Evolutionary conservation across 2,329 filamentous ascomycete species (phyloP).

Genomic region (Hirsutella thompsonii): DNA sequence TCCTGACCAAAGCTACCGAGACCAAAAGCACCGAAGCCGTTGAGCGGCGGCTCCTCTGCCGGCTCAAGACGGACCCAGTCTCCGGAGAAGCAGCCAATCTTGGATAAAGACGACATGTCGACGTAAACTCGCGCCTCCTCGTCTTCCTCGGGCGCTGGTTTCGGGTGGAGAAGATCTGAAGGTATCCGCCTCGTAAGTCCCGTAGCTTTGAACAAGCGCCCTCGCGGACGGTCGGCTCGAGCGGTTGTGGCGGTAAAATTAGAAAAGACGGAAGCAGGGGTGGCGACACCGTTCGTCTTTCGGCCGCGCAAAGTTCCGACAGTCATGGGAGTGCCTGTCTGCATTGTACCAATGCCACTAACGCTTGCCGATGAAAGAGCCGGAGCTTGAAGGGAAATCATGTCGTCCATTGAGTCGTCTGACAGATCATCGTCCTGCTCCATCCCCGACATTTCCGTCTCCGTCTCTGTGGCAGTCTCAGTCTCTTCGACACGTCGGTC

Average conservation of each 20-base stretch:
- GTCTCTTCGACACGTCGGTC: constrained; percentile 46
- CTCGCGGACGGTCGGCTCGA: constrained; percentile 56
- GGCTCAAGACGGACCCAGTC: constrained; percentile 88
- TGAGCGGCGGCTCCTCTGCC: constrained; percentile 57
- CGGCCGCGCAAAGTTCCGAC: constrained; percentile 44
- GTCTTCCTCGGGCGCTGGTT: constrained; percentile 64
- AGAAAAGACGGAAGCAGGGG: constrained; percentile 81
- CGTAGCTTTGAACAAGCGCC: constrained; percentile 74
- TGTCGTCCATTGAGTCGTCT: constrained; percentile 83
- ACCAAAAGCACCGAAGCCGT: constrained; percentile 53
- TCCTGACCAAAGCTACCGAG: constrained; percentile 44
- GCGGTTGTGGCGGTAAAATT: constrained; percentile 77
- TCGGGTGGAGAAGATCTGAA: constrained; percentile 71
- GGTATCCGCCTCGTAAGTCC: constrained; percentile 61
- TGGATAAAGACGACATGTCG: constrained; percentile 71
- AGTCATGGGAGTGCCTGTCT: constrained; percentile 70
- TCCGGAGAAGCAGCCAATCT: constrained; percentile 91
- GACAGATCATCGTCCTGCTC: constrained; percentile 67
- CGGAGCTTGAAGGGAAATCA: constrained; percentile 80
- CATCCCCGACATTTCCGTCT: constrained; percentile 46
- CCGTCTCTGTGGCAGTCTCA: constrained; percentile 46
- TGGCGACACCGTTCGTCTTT: constrained; percentile 59
- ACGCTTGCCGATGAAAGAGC: constrained; percentile 64
- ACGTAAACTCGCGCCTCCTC: constrained; percentile 86
- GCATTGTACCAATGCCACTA: constrained; percentile 67